phyloP scores from a whole-genome alignment of 192 early-diverging fungal species.

The Phycomyces blakesleeanus region DNA sequence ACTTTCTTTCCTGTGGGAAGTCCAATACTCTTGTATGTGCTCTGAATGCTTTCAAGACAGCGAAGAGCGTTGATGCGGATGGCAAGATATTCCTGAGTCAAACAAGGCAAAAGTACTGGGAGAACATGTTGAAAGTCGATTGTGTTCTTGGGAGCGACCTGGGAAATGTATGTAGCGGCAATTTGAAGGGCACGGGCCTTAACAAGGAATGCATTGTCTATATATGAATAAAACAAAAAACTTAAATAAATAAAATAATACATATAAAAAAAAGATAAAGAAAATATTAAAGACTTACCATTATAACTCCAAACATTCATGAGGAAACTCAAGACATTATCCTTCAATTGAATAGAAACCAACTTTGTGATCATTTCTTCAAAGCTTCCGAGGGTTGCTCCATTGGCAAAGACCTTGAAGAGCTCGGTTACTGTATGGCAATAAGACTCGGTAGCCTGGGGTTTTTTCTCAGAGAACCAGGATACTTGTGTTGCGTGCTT shows the following conservation, averaged over 20 bases:
- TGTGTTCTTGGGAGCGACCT: constrained; percentile 11
- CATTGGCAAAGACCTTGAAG: constrained; percentile 39
- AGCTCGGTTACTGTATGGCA: constrained; percentile 9
- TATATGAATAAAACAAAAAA: constrained; percentile 26
- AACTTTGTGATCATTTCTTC: constrained; percentile 38
- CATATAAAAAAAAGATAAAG: constrained; percentile 7
- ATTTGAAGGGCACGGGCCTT: constrained; percentile 54
- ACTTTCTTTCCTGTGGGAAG: constrained; percentile 30
- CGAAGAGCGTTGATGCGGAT: constrained; percentile 62
- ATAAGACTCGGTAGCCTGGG: not conserved
- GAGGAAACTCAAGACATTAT: constrained; percentile 40
- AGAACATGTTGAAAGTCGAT: constrained; percentile 65
- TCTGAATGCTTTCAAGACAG: constrained; percentile 51
- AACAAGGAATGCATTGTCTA: constrained; percentile 17
- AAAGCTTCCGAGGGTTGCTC: constrained; percentile 31
- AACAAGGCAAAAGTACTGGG: constrained; percentile 66
- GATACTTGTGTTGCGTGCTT: not conserved
- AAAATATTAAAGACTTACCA: constrained; percentile 15
- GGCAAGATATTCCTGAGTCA: constrained; percentile 48
- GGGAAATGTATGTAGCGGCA: constrained; percentile 45
- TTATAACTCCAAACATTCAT: constrained; percentile 38
- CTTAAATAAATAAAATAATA: constrained; percentile 29
- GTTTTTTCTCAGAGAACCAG: not conserved
- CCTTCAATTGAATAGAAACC: constrained; percentile 34
- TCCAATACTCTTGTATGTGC: constrained; percentile 41